Conservation (phyloP, 768 basidiomycete species). For the Ramaria rubella region DNA sequence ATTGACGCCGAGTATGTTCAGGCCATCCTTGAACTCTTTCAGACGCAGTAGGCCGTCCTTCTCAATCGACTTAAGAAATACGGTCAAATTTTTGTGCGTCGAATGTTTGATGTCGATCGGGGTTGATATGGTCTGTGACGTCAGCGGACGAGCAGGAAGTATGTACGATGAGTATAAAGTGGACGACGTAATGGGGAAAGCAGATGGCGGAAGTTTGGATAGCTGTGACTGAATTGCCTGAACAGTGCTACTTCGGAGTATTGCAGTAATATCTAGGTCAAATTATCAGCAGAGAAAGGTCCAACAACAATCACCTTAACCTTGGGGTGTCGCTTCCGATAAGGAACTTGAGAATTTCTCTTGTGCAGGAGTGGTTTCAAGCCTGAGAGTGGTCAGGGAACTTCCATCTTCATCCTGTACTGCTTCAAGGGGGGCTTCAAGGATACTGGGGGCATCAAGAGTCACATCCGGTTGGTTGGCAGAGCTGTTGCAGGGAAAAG, state of each 20-base stretch:
- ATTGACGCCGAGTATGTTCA: constrained; percentile 39
- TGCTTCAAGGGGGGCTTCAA: no score
- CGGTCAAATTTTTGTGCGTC: constrained; percentile 69
- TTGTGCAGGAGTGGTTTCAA: neutral
- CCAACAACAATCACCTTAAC: no score
- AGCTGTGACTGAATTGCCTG: constrained; percentile 56
- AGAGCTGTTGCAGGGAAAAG: constrained; percentile 11
- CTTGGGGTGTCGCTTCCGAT: neutral
- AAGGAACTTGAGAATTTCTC: neutral
- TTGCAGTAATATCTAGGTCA: constrained; percentile 43
- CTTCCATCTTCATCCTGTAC: neutral
- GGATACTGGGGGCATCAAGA: no score
- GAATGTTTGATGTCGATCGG: constrained; percentile 72
- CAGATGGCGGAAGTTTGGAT: constrained; percentile 37
- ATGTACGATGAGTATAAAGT: constrained; percentile 70
- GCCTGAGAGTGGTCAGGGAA: constrained; percentile 13
- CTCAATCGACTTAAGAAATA: constrained; percentile 72
- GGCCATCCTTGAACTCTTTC: constrained; percentile 51
- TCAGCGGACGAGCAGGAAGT: constrained; percentile 66
- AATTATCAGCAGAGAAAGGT: no score
- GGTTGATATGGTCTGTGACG: constrained; percentile 13
- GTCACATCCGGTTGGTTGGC: constrained; percentile 6
- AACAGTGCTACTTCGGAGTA: constrained; percentile 55
- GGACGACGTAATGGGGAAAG: constrained; percentile 73
- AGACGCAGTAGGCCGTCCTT: constrained; percentile 67